Base-by-base conservation (phyloP, 2,329 filamentous ascomycete species). In the Emydomyces testavorans region DNA sequence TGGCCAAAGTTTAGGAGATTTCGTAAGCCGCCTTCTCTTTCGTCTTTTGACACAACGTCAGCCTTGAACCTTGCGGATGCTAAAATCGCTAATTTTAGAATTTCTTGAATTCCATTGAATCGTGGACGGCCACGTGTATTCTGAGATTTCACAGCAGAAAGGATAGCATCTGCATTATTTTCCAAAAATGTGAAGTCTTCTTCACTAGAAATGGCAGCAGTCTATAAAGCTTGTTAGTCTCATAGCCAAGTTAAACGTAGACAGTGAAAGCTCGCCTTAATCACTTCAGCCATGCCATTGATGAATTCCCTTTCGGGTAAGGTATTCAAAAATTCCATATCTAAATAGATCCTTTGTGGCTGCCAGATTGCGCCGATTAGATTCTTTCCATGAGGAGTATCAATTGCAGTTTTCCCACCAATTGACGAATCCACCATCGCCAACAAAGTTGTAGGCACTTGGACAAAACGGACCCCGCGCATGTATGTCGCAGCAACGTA, bases 401-500 rank as follows among this genome's bases (percentile, higher is more conserved):
- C 92, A 65, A 98, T 96, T 49, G 92, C 92, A 7, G 92, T 98
- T 74, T 98, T 98, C 54, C 92, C 92, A 53, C 92, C 92, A 62
- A 98, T 96, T 31, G 88, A 94, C 38, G 90, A 96, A 68, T 98
- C 92, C 35, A 98, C 92, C 92, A 98, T 98, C 54, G 92, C 80
- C 46, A 98, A 75, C 49, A 98, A 73, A 0, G 89, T 94, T 7
- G 92, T 98, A 1, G 92, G 92, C 39, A 98, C 89, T 68, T 98
- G 92, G 35, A 95, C 88, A 63, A 94, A 94, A 56, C 85, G 85
- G 53, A 98, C 83, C 48, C 92, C 92, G 57, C 92, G 83, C 92
- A 98, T 98, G 70, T 96, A 98, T 31, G 92, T 98, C 32, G 92
- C 88, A 18, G 92, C 92, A 44, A 96, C 88, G 64, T 94, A 98